phyloP scores from a whole-genome alignment of 2,329 filamentous ascomycete genomes.

The Rhynchosporium secalis region DNA sequence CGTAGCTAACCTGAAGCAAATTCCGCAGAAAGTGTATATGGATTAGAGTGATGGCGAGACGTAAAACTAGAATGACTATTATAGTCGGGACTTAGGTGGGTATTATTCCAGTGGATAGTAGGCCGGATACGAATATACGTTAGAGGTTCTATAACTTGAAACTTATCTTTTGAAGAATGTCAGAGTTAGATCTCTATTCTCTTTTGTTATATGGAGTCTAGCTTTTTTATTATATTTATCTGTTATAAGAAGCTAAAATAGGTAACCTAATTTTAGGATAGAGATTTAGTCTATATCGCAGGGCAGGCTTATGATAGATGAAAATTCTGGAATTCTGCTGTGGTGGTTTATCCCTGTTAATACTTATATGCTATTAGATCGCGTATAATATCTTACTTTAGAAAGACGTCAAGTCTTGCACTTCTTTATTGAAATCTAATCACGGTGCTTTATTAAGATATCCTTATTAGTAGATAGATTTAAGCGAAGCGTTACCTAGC shows the following conservation, averaged over 20 bases:
- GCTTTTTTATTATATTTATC: background rate
- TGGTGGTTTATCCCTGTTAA: background rate
- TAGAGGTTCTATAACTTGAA: background rate
- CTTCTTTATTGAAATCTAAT: background rate
- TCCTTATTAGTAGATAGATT: background rate
- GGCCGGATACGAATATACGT: conserved; percentile 2
- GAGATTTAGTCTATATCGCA: background rate
- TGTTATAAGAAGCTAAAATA: background rate
- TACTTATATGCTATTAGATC: background rate
- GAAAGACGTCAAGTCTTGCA: background rate
- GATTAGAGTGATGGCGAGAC: conserved; percentile 61
- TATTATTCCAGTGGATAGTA: conserved; percentile 88
- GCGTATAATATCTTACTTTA: background rate
- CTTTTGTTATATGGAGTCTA: background rate
- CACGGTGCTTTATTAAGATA: background rate
- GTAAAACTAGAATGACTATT: conserved; percentile 83
- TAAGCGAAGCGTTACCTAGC: background rate
- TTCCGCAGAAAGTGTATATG: conserved; percentile 65
- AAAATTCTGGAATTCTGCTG: background rate
- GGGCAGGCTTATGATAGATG: too few relatives aligned
- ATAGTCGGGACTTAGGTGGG: conserved; percentile 53
- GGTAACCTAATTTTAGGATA: background rate
- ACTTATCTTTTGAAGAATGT: background rate
- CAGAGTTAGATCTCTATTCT: background rate
- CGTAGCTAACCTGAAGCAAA: conserved; percentile 82